Evolutionary conservation across 208 protist genomes (phyloP), one percentile per base, ranked within the genome.

Genomic region (Zelonia costaricensis): DNA sequence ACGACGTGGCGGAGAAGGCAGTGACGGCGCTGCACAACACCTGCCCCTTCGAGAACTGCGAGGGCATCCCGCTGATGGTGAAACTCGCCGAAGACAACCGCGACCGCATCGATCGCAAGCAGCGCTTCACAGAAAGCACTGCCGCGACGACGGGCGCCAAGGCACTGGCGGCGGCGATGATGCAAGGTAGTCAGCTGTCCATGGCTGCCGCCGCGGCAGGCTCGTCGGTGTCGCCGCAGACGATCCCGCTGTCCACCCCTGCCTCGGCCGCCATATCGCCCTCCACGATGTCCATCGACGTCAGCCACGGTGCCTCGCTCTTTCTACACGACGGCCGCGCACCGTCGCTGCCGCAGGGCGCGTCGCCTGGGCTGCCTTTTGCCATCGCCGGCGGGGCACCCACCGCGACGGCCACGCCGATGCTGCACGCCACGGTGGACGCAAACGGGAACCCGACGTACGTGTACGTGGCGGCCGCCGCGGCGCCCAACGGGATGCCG

Each of bases 71-170:
- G 28, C 70, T 89, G 7, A 76, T 89, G 76, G 82, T 84, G 36
- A 89, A 89, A 58, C 76, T 88, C 15, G 74, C 82, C 9, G 82
- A 88, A 64, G 78, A 83, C 61, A 84, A 85, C 47, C 75, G 72
- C 4, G 69, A 83, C 47, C 69, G 75, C 16, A 62, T 80, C 20
- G 77, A 80, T 43, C 77, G 77, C 18, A 70, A 73, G 62, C 68
- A 75, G 35, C 43, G 46, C 13, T 46, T 65, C 46, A 46, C 9
- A 23, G 59, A 65, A 8, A 47, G 39, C 16, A 36, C 10, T n/a
- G 30, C 15, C 18, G 23, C 35, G n/a, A 57, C 10, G 13, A 27
- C 36, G 23, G 31, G 12, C 23, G 5, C 22, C 36, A 57, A 43
- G 20, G 23, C 23, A 2, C 22, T 38, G 12, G 10, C 51, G n/a